Evolutionary conservation across 306 rosid genomes (phyloP).

Genomic region (Canavalia ensiformis): DNA sequence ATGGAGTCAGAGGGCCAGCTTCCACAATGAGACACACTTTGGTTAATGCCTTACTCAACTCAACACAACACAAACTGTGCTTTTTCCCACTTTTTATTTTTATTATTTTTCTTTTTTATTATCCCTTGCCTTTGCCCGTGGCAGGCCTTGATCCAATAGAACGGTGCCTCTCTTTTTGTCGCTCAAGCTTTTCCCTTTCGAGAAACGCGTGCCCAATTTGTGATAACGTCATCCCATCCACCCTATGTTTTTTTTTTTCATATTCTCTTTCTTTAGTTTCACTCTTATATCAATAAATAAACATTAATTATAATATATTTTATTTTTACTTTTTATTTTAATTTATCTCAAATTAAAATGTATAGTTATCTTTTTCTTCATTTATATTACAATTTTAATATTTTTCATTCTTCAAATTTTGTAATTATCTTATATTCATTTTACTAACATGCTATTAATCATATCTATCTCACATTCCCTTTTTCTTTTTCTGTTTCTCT

Average conservation of each 20-base stretch:
- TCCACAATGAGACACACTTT: conserved; percentile 53
- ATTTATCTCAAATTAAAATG: too few relatives aligned
- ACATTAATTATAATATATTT: too few relatives aligned
- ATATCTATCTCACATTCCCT: too few relatives aligned
- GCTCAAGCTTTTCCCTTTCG: conserved; percentile 64
- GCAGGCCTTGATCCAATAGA: conserved; percentile 63
- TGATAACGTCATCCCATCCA: conserved; percentile 84
- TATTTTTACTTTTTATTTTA: too few relatives aligned
- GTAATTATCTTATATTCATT: too few relatives aligned
- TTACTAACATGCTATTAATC: too few relatives aligned
- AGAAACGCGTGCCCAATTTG: conserved; percentile 73
- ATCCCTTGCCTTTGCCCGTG: background rate
- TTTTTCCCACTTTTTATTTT: conserved; percentile 16
- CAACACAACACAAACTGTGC: background rate
- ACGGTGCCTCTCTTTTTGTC: conserved; percentile 60
- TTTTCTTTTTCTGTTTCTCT: too few relatives aligned
- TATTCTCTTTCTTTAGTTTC: conserved; percentile 14
- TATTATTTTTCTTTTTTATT: background rate
- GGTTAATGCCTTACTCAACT: conserved; percentile 33
- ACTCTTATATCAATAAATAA: background rate
- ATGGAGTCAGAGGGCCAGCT: conserved; percentile 60
- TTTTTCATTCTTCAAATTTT: too few relatives aligned
- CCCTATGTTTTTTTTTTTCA: background rate
- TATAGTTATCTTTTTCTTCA: too few relatives aligned
- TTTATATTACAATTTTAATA: too few relatives aligned